A percentile compares a stretch with the other conserved stretches of the same genome.
Evolutionary conservation across 2,329 filamentous ascomycete species (phyloP).

Genomic region (Aschersonia sp.): DNA sequence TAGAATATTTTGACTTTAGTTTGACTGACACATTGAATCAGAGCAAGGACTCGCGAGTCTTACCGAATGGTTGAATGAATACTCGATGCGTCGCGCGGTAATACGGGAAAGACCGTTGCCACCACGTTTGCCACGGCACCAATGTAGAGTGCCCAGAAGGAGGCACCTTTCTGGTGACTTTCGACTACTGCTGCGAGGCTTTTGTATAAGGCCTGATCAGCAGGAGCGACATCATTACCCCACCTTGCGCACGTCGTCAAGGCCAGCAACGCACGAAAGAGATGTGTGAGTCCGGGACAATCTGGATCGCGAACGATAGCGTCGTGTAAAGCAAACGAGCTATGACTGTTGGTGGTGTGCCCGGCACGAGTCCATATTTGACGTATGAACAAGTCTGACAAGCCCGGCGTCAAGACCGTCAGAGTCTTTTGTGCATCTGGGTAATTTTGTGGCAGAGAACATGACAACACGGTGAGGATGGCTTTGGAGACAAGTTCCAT

Average conservation of each 20-base stretch:
- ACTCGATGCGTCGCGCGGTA: conserved; percentile 20
- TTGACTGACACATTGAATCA: not conserved
- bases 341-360: conserved; percentile 35
- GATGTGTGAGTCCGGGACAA: conserved; percentile 60
- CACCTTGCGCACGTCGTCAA: conserved; percentile 62
- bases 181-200: conserved; percentile 27
- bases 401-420: conserved; percentile 26
- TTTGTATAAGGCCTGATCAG: conserved; percentile 28
- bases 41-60: conserved; percentile 1
- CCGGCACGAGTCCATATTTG: conserved; percentile 39
- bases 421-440: conserved; percentile 20
- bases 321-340: conserved; percentile 57
- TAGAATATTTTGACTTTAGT: not conserved
- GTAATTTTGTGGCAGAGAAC: conserved; percentile 23
- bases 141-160: conserved; percentile 40
- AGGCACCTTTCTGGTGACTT: conserved; percentile 19
- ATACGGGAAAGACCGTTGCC: conserved; percentile 24
- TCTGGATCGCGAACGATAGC: conserved; percentile 55
- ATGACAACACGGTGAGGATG: conserved; percentile 21
- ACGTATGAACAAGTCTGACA: conserved; percentile 29
- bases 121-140: conserved; percentile 32
- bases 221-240: conserved; percentile 43
- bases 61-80: conserved; percentile 25
- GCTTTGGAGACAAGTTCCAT: conserved; percentile 19
- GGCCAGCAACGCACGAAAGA: conserved; percentile 55